A percentile compares a stretch with the other conserved stretches of the same genome.
phyloP scores from a whole-genome alignment of 257 asterid genomes.

The Solanum tarijense region DNA sequence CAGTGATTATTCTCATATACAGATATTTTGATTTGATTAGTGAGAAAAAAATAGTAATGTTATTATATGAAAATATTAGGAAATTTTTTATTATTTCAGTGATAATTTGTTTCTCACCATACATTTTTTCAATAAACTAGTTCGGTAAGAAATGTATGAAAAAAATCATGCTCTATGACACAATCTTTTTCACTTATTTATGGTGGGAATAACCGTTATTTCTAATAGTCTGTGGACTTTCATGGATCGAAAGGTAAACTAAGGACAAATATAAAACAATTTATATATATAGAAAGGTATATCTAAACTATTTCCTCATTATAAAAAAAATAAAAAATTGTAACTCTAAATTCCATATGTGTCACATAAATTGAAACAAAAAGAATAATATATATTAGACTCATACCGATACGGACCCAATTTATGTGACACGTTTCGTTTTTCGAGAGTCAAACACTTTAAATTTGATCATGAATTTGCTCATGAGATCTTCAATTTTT shows the following conservation, averaged over 20 bases:
- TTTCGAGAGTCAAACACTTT: no score
- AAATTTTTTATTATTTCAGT: neutral
- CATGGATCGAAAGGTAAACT: neutral
- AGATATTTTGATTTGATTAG: neutral
- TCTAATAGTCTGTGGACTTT: neutral
- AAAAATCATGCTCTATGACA: neutral
- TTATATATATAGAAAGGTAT: neutral
- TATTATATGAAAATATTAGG: neutral
- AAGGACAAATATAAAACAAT: neutral
- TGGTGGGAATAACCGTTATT: accelerated
- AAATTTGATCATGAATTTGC: no score
- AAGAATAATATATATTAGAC: neutral
- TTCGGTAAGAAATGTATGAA: neutral
- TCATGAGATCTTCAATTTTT: no score
- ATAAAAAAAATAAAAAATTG: no score
- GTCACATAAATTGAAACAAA: neutral
- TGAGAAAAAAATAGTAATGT: neutral
- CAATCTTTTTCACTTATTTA: neutral
- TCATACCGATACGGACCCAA: accelerated
- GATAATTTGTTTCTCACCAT: neutral
- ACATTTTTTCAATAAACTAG: neutral
- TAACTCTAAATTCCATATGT: no score
- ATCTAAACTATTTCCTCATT: neutral
- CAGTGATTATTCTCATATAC: no score
- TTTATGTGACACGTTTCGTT: no score